These are phyloP conservation scores for Fomitiporia mediterranea DNA, from an alignment of 1,284 basidiomycete genomes.

Conservation along the genomic window DNA sequence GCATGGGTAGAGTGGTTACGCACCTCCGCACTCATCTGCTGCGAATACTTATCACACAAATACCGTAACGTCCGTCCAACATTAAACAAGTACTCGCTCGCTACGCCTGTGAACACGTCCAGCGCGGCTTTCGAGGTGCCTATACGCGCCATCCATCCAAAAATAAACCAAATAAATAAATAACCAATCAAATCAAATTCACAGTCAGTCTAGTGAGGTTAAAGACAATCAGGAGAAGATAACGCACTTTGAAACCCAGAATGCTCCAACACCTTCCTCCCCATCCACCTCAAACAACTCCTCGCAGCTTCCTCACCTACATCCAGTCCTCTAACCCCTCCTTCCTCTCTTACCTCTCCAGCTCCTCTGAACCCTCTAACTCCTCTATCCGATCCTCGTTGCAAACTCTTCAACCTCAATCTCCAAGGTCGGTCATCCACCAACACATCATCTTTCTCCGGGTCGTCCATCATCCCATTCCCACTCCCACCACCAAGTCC, in stretches of 20 bases:
- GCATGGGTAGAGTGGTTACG: slow-evolving; percentile 16
- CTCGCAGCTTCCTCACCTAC: slow-evolving; percentile 52
- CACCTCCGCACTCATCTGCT: slow-evolving; percentile 80
- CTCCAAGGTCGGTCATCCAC: slow-evolving; percentile 57
- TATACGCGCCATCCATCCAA: too few species aligned
- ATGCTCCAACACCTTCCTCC: slow-evolving; percentile 76
- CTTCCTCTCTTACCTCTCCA: too few species aligned
- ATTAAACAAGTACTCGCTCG: slow-evolving; percentile 79
- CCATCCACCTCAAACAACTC: slow-evolving; percentile 65
- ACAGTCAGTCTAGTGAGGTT: too few species aligned
- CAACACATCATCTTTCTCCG: slow-evolving; percentile 43
- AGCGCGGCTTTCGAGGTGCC: slow-evolving; percentile 67
- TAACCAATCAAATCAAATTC: too few species aligned
- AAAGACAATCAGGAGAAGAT: background rate
- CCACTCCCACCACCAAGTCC: too few species aligned
- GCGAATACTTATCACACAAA: slow-evolving; percentile 75
- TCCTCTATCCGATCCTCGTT: too few species aligned
- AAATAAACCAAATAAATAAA: too few species aligned
- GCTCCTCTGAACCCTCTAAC: too few species aligned
- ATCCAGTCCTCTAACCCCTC: slow-evolving; percentile 31
- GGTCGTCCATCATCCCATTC: slow-evolving; percentile 37
- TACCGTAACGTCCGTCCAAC: slow-evolving; percentile 84
- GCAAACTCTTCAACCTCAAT: too few species aligned
- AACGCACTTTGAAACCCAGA: slow-evolving; percentile 82
- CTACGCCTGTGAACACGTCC: slow-evolving; percentile 75